These are phyloP conservation scores for Triticum aestivum DNA, from an alignment of 176 grass and related monocot genomes.

Conservation along the genomic window IWGSC_CS_RefSeq_v2.1 NC_057794.1:507432733-507433232, in stretches of 20 bases:
- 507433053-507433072: too few species aligned
- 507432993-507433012: background rate
- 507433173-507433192: background rate
- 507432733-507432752: background rate
- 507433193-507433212: background rate
- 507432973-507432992: slow-evolving; percentile 20
- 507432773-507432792: slow-evolving; percentile 28
- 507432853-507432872: background rate
- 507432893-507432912: background rate
- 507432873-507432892: background rate
- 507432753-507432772: background rate
- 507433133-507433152: background rate
- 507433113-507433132: background rate
- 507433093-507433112: background rate
- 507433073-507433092: too few species aligned
- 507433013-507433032: background rate
- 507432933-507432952: slow-evolving; percentile 19
- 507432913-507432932: background rate
- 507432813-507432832: background rate
- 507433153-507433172: background rate
- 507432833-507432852: slow-evolving; percentile 12
- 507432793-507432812: background rate
- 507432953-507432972: background rate
- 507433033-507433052: background rate
- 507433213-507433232: background rate